Evolutionary conservation across 2,329 filamentous ascomycete genomes (phyloP), one percentile per base, ranked within the genome.

Genomic region (Botryotinia globosa): DNA sequence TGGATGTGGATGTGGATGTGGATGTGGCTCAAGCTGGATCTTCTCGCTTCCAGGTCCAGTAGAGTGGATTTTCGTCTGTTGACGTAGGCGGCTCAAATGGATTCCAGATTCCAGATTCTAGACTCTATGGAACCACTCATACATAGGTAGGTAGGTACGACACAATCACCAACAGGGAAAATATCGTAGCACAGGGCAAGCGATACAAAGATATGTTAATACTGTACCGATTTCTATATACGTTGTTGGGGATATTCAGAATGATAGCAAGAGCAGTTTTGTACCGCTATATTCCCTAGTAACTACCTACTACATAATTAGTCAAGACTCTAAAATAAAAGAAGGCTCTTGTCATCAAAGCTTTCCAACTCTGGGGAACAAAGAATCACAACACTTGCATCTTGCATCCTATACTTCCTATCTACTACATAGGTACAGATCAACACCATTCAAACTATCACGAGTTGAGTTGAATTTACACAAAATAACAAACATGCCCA

Each of bases 11-110:
- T 34, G 51, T 56, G 16, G 48, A 4, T 32, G 48, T 54, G 16
- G 45, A 3, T 56, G 25, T 56, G n/a, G 65, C 72, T 63, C 44
- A 63, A 59, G 70, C 39, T 56, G 56, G 66, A 72, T 72, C 45
- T 42, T 69, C 58, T 72, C 61, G 69, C 73, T 71, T n/a, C n/a
- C n/a, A n/a, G n/a, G n/a, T n/a, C n/a, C n/a, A n/a, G n/a, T 67
- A 66, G 61, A 51, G 64, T 39, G 32, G 64, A 32, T 32, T 34
- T 63, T 16, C 12, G 32, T 56, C 14, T 68, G 61, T 48, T 77
- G 74, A 77, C 76, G 76, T 76, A 76, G 71, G 75, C 76, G 76
- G 76, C 76, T 77, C 73, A 58, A 34, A 34, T 58, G 56, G 29
- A 34, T 58, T 58, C 14, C 34, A 37, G 58, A 39, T 18, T 61